Base-by-base conservation (phyloP, 139 green algal species). In the Medakamo hakoo region DNA sequence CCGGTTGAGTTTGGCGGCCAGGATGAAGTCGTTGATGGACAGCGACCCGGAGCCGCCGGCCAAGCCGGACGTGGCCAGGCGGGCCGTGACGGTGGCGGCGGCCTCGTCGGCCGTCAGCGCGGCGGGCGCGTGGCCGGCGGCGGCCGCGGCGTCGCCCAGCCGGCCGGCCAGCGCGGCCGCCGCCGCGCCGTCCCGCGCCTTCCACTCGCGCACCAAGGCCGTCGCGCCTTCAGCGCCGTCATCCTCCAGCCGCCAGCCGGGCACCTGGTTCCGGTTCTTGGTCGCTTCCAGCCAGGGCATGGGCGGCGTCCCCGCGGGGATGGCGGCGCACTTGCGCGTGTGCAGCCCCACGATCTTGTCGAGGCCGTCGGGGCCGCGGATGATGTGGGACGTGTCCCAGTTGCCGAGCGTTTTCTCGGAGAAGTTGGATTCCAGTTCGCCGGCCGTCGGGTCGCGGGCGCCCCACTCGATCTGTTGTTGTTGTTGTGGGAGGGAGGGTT, bases 11-110 rank as follows among this genome's bases (percentile, higher is more conserved):
- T 88, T 86, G 23, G 80, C 75, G 0, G 88, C 88, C 55, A 95
- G 60, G 67, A 96, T 90, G 73, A 95, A 96, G 73, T 96, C 88
- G 68, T 93, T 94, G 68, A 88, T 78, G 3, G 85, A 94, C n/a
- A n/a, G n/a, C n/a, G n/a, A n/a, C n/a, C n/a, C n/a, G n/a, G n/a
- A n/a, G n/a, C 95, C 68, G 16, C 88, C 88, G 52, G 82, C 86
- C 71, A 60, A 24, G 30, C 64, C 60, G 32, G 64, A 57, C 20
- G 82, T 91, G 28, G 62, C 66, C 21, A 95, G 65, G 65, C 86
- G 69, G 20, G 78, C 81, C 2, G 61, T 31, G 2, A 90, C 72
- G 20, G 65, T 79, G 52, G 78, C 85, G 66, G 66, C 86, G 18
- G 76, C 78, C 27, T 72, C 65, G 16, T 82, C 57, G 52, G 40